Percentiles rank a stretch among this genome's conserved stretches.
Conservation (phyloP, 1,139 yeast species). For the Saccharomycopsis hybrid region DNA sequence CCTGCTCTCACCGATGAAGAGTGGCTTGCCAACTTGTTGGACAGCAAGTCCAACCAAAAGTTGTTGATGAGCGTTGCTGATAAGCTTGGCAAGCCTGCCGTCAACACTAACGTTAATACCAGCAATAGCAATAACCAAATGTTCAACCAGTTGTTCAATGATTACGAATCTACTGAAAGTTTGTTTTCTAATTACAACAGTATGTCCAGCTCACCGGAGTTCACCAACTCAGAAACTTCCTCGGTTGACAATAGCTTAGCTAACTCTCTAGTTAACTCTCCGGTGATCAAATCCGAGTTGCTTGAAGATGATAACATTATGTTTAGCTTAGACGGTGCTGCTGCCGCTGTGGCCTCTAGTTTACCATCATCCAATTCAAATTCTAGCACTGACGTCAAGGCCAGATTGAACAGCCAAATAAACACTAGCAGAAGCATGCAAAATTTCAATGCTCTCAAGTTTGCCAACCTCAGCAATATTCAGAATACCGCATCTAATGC, state of each 20-base stretch:
- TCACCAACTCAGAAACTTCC: constrained; percentile 4
- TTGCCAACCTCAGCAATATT: constrained; percentile 9
- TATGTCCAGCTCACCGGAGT: too few relatives aligned
- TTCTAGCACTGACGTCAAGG: not conserved
- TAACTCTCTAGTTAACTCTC: constrained; percentile 25
- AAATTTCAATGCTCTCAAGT: constrained; percentile 7
- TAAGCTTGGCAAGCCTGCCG: too few relatives aligned
- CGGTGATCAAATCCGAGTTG: constrained; percentile 26
- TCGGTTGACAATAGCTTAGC: constrained; percentile 5
- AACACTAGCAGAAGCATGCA: constrained; percentile 7
- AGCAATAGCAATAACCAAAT: constrained; percentile 1
- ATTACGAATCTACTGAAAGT: constrained; percentile 9
- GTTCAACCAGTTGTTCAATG: constrained; percentile 1
- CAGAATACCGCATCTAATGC: not conserved
- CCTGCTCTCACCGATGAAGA: constrained; percentile 7
- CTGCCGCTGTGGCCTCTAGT: too few relatives aligned
- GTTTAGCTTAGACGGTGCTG: constrained; percentile 3
- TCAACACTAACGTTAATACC: constrained; percentile 1
- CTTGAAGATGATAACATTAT: constrained; percentile 5
- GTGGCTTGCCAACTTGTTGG: constrained; percentile 12
- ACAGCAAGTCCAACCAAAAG: not conserved
- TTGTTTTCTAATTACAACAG: constrained; percentile 2
- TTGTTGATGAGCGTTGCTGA: too few relatives aligned
- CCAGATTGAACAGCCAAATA: not conserved
- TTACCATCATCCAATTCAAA: not conserved